Percentiles rank a stretch among this genome's conserved stretches.
Conservation (phyloP, 2,329 filamentous ascomycete genomes). For the Trichophyton benhamiae region DNA sequence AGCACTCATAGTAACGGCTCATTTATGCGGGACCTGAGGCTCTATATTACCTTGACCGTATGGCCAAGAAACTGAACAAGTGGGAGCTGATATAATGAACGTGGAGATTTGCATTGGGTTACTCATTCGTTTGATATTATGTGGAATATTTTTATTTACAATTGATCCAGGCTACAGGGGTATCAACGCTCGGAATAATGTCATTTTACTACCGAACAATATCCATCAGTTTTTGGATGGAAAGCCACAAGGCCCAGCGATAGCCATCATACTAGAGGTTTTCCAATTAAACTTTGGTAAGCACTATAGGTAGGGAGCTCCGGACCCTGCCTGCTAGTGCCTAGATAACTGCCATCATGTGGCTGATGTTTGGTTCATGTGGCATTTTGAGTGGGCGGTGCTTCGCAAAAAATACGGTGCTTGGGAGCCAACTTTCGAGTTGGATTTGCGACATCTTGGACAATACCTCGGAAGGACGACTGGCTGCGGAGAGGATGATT, state of each 20-base stretch:
- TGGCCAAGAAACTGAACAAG: no score
- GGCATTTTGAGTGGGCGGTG: conserved; percentile 16
- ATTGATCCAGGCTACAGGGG: conserved; percentile 8
- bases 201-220: conserved; percentile 15
- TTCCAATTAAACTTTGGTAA: conserved; percentile 14
- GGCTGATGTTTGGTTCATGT: conserved; percentile 11
- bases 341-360: neutral
- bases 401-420: conserved; percentile 14
- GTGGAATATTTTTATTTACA: conserved; percentile 11
- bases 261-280: conserved; percentile 16
- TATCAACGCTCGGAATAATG: conserved; percentile 21
- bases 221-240: conserved; percentile 17
- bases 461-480: neutral
- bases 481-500: neutral
- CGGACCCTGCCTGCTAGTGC: neutral
- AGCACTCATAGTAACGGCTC: neutral
- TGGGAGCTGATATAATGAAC: no score
- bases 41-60: no score
- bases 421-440: neutral
- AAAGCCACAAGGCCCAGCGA: conserved; percentile 19
- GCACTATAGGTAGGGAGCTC: neutral
- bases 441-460: neutral
- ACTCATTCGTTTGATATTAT: conserved; percentile 18
- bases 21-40: neutral
- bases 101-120: conserved; percentile 7